phyloP scores from a whole-genome alignment of 768 basidiomycete species.

The Paxillus rubicundulus region DNA sequence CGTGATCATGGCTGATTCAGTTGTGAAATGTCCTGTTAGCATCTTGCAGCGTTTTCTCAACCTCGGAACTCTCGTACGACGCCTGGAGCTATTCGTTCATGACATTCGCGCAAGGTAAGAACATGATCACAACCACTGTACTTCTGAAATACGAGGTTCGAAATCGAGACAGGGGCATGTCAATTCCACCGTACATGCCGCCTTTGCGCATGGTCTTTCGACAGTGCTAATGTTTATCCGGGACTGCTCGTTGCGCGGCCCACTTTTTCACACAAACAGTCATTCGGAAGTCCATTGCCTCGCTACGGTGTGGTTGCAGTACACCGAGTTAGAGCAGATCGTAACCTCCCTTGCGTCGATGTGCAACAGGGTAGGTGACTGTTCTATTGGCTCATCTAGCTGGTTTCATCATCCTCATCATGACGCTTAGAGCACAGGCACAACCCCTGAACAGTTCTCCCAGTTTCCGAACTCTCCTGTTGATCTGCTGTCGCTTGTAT shows the following conservation, averaged over 20 bases:
- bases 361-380: constrained; percentile 53
- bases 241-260: constrained; percentile 40
- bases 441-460: constrained; percentile 39
- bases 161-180: constrained; percentile 41
- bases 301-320: constrained; percentile 48
- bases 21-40: constrained; percentile 34
- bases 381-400: neutral
- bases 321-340: constrained; percentile 47
- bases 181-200: constrained; percentile 60
- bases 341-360: constrained; percentile 53
- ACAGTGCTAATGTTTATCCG: constrained; percentile 52
- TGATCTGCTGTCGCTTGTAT: constrained; percentile 59
- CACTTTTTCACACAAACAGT: constrained; percentile 32
- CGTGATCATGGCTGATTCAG: neutral
- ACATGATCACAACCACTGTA: neutral
- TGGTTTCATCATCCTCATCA: constrained; percentile 2
- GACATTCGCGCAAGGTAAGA: constrained; percentile 50
- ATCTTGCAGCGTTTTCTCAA: constrained; percentile 59
- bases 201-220: constrained; percentile 64
- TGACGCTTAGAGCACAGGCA: constrained; percentile 26
- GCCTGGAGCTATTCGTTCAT: constrained; percentile 56
- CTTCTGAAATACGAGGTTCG: constrained; percentile 5
- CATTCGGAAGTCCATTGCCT: constrained; percentile 27
- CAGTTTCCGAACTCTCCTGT: constrained; percentile 44
- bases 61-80: constrained; percentile 66